phyloP scores from a whole-genome alignment of 2,329 filamentous ascomycete species.

The Monilinia vaccinii-corymbosi region DNA sequence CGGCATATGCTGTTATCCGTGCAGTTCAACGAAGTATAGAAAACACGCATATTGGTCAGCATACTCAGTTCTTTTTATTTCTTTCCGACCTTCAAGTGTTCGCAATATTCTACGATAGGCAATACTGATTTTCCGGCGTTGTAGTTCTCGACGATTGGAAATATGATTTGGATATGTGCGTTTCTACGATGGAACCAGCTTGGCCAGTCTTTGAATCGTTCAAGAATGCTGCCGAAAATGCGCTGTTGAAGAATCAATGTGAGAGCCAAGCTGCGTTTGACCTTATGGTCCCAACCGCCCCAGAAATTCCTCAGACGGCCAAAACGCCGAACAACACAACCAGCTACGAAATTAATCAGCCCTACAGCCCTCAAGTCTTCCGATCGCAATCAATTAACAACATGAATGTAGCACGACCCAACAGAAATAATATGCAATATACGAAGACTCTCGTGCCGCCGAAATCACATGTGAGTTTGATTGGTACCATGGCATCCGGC shows the following conservation, averaged over 20 bases:
- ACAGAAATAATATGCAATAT: constrained; percentile 7
- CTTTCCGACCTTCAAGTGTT: neutral
- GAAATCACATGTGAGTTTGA: neutral
- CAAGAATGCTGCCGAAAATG: constrained; percentile 15
- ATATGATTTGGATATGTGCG: constrained; percentile 22
- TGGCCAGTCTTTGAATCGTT: constrained; percentile 26
- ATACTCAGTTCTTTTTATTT: neutral
- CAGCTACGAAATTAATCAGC: constrained; percentile 17
- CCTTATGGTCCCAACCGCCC: constrained; percentile 15
- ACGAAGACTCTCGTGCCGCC: constrained; percentile 9
- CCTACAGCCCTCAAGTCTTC: constrained; percentile 19
- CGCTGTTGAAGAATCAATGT: constrained; percentile 13
- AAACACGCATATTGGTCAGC: constrained; percentile 20
- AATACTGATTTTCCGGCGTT: neutral
- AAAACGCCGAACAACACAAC: constrained; percentile 21
- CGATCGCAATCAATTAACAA: constrained; percentile 11
- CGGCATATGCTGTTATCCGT: constrained; percentile 28
- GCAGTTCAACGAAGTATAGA: constrained; percentile 25
- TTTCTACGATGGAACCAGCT: constrained; percentile 23
- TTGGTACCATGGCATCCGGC: neutral
- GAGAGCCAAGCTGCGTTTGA: constrained; percentile 26
- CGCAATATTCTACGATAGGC: neutral
- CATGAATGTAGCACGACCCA: constrained; percentile 2
- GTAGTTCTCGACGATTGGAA: constrained; percentile 26
- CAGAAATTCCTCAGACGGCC: constrained; percentile 19